phyloP scores from a whole-genome alignment of 192 early-diverging fungal genomes.

The Haplosporangium gracile region DNA sequence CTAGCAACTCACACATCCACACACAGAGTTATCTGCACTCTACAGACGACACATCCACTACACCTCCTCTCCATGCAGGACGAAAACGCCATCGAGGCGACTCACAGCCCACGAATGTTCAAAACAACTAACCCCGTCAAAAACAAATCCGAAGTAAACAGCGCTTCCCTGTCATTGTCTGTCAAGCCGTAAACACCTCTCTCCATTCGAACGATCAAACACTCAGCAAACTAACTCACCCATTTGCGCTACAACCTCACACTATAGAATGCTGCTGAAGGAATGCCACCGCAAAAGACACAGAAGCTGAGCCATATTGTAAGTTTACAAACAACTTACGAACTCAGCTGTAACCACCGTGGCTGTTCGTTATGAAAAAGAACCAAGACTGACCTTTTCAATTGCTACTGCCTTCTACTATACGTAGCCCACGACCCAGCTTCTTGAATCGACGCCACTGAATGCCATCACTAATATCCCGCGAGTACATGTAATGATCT shows the following conservation, averaged over 20 bases:
- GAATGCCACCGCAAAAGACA: constrained; percentile 51
- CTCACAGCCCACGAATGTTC: constrained; percentile 18
- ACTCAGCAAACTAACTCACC: background rate
- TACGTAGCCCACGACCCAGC: constrained; percentile 34
- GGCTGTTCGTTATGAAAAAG: no score
- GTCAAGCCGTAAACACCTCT: no score
- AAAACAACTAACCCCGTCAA: constrained; percentile 14
- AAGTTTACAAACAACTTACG: background rate
- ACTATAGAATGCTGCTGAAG: constrained; percentile 27
- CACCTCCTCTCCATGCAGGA: constrained; percentile 23
- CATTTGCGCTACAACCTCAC: background rate
- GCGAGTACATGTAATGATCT: constrained; percentile 26
- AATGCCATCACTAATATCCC: constrained; percentile 38
- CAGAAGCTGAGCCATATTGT: constrained; percentile 39
- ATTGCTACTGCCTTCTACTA: background rate
- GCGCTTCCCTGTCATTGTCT: background rate
- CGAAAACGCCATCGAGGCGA: constrained; percentile 50
- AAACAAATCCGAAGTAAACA: constrained; percentile 37
- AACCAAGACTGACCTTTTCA: background rate
- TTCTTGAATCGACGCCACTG: constrained; percentile 23
- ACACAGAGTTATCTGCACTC: background rate
- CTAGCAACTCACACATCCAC: background rate
- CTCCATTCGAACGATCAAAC: background rate
- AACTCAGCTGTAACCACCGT: no score
- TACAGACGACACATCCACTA: background rate